Evolutionary conservation across 139 green algal species (phyloP).

Genomic region (Picochlorum sp.): DNA sequence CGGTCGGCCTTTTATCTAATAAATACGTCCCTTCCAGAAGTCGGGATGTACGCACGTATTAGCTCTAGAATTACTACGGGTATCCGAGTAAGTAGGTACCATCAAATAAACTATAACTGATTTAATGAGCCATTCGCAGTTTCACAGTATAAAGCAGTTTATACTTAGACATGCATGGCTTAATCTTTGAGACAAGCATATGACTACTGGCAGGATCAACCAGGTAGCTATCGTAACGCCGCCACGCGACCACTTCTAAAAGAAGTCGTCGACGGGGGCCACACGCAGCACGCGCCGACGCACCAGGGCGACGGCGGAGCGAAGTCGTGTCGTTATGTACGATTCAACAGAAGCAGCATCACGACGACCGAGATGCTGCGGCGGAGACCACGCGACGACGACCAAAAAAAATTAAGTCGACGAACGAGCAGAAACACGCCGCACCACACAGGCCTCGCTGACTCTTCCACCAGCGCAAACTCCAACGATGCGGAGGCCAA

Average conservation of each 20-base stretch:
- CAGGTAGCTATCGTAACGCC: constrained; percentile 61
- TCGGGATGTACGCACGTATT: constrained; percentile 87
- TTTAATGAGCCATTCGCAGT: constrained; percentile 99
- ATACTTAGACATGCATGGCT: constrained; percentile 99
- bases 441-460: neutral
- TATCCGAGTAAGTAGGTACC: constrained; percentile 80
- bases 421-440: neutral
- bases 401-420: neutral
- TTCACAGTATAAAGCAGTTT: constrained; percentile 99
- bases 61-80: constrained; percentile 86
- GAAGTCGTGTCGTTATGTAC: neutral
- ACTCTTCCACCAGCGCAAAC: too few species aligned
- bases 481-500: too few species aligned
- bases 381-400: neutral
- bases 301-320: neutral
- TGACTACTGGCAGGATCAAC: constrained; percentile 96
- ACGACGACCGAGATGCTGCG: neutral
- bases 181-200: constrained; percentile 99
- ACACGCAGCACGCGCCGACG: neutral
- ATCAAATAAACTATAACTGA: constrained; percentile 99
- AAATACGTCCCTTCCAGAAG: constrained; percentile 87
- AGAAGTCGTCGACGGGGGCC: constrained; percentile 4
- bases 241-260: neutral
- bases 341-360: neutral
- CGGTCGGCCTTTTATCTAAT: constrained; percentile 78